These are phyloP conservation scores for Rhodomyrtus tomentosa DNA, from an alignment of 345 rosid genomes.

Conservation along the genomic window DNA sequence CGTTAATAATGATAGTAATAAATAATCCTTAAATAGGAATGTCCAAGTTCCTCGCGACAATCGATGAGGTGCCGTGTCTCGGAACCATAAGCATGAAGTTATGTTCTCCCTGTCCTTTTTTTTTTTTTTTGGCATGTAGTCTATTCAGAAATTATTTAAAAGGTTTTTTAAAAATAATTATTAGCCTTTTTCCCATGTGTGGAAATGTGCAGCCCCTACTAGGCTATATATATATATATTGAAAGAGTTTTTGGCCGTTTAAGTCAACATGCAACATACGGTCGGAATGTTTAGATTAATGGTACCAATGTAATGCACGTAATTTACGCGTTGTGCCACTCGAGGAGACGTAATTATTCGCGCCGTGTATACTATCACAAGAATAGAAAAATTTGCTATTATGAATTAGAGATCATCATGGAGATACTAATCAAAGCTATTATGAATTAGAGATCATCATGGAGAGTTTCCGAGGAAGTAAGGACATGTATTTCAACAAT, in stretches of 20 bases:
- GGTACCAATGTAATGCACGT: background rate
- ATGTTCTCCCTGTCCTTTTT: background rate
- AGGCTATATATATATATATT: background rate
- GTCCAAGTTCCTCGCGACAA: background rate
- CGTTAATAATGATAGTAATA: background rate
- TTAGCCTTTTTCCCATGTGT: background rate
- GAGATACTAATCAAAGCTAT: background rate
- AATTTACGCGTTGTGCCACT: background rate
- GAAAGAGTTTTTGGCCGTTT: background rate
- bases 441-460: background rate
- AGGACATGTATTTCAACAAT: background rate
- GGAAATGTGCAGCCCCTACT: background rate
- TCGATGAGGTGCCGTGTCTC: background rate
- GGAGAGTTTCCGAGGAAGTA: background rate
- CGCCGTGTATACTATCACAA: background rate
- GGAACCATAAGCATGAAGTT: background rate
- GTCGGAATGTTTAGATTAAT: background rate
- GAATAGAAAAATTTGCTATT: background rate
- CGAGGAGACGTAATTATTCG: background rate
- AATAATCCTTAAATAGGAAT: background rate
- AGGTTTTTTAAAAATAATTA: background rate
- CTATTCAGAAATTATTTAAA: background rate
- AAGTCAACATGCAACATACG: background rate
- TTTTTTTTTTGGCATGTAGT: background rate
- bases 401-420: background rate